phyloP scores from a whole-genome alignment of 164 flowering plant genomes.

The Kalanchoe fedtschenkoi region DNA sequence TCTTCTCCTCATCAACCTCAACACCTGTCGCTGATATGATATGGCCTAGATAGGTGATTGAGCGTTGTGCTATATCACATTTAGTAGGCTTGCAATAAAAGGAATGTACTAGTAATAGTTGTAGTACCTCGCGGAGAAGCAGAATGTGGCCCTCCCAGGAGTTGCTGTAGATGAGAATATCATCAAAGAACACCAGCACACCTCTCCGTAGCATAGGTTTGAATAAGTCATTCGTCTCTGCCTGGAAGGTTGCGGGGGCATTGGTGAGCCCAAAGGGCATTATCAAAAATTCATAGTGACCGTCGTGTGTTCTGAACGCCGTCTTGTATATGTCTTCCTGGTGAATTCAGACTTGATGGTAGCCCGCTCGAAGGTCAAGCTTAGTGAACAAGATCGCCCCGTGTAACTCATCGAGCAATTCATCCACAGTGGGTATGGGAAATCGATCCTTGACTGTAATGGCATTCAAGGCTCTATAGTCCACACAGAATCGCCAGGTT shows the following conservation, averaged over 20 bases:
- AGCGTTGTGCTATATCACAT: not conserved
- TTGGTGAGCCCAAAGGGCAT: too few species aligned
- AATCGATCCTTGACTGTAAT: not conserved
- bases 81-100: slow-evolving; percentile 4
- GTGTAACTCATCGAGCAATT: slow-evolving; percentile 1
- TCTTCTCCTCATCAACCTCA: not conserved
- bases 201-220: slow-evolving; percentile 3
- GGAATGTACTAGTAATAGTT: not conserved
- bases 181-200: too few species aligned
- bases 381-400: not conserved
- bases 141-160: not conserved
- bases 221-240: not conserved
- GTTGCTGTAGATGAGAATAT: not conserved
- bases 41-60: not conserved
- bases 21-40: not conserved
- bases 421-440: not conserved
- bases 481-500: too few species aligned
- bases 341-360: too few species aligned
- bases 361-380: too few species aligned
- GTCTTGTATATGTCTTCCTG: not conserved
- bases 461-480: not conserved
- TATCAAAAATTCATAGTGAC: too few species aligned
- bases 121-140: not conserved
- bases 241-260: slow-evolving; percentile 4
- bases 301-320: too few species aligned